Base-by-base conservation (phyloP, 75 land plant species). In the Sequoia sempervirens region DNA sequence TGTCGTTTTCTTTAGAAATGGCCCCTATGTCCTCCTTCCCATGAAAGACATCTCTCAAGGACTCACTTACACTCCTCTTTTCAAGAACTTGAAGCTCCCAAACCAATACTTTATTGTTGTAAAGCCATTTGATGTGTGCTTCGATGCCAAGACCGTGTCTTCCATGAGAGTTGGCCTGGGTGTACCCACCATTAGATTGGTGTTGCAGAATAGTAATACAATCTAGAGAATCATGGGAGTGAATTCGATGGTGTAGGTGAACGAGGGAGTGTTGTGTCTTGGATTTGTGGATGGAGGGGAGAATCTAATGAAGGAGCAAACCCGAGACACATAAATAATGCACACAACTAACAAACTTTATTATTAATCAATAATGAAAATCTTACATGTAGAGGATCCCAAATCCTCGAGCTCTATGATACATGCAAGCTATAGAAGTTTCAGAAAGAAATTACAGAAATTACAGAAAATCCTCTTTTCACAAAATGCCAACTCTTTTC, bases 91-190 rank as follows among this genome's bases (percentile, higher is more conserved):
- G 13, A 50, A 84, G 34, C 8, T 36, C 9, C 79, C 82, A 9
- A 28, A 36, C 78, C 69, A 84, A 17, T 88, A 88, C 34, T 90
- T 85, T 87, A 84, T 90, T 41, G 58, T 80, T 15, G 87, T 90
- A 9, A 76, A 53, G 12, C 88, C 85, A 0, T 87, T 87, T 81
- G 61, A 17, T 15, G 36, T 47, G 0, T 84, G 88, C 52, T 84
- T 84, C 69, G 45, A 36, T 23, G 61, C 82, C 37, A 69, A 0
- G 5, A 54, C 12, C 50, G 28, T 84, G 23, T 30, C 2, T 36
- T 61, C 64, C 6, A 86, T 78, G 23, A 54, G 68, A 4, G 68
- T 81, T 14, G 87, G 90, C 14, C 78, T 75, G 18, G 81, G 74
- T 0, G 83, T 86, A 61, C 90, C 87, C 30, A n/a, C 75, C 26